Conservation (phyloP, 1,139 yeast species). For the Suhomyces chickasaworum region DNA sequence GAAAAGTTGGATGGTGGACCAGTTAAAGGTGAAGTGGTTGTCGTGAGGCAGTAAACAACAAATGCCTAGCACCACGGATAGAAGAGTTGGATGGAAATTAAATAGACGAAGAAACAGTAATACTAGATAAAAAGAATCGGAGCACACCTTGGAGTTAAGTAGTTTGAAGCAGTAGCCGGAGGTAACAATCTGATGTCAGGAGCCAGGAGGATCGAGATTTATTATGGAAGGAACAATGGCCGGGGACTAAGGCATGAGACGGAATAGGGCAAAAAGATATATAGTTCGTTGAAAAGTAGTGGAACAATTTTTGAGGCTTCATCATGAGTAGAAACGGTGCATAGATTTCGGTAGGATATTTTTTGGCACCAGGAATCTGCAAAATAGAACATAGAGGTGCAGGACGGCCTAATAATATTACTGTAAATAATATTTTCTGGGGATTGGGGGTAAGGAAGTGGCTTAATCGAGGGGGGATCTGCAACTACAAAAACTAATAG, state of each 20-base stretch:
- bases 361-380: constrained; percentile 4
- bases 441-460: neutral
- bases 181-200: constrained; percentile 9
- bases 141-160: constrained; percentile 3
- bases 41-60: neutral
- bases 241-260: neutral
- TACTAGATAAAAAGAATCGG: neutral
- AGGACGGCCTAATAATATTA: neutral
- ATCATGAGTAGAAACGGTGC: constrained; percentile 3
- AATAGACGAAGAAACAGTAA: neutral
- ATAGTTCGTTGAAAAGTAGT: constrained; percentile 4
- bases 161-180: constrained; percentile 4
- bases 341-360: constrained; percentile 5
- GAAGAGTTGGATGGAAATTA: neutral
- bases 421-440: neutral
- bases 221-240: constrained; percentile 8
- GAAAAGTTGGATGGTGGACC: too few species aligned
- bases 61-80: neutral
- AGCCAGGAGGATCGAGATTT: constrained; percentile 6
- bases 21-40: neutral
- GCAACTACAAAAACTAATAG: too few species aligned
- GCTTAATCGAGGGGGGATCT: neutral
- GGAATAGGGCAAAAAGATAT: constrained; percentile 5
- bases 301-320: constrained; percentile 5
- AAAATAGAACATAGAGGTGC: constrained; percentile 1